Evolutionary conservation across 768 basidiomycete genomes (phyloP).

Genomic region (Strobilomyces dryophilus): DNA sequence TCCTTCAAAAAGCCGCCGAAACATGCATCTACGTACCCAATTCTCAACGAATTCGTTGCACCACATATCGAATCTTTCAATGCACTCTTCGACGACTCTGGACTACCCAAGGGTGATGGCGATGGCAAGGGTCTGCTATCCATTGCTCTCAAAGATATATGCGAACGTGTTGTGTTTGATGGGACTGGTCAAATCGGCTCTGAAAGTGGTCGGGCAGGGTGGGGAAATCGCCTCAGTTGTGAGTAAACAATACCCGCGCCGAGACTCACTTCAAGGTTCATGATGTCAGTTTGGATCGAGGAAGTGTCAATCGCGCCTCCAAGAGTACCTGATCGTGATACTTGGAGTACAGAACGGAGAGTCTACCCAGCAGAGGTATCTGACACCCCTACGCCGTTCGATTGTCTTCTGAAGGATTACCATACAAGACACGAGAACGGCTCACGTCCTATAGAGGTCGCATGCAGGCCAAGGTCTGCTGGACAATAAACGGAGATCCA

Average conservation of each 20-base stretch:
- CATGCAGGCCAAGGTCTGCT: constrained; percentile 83
- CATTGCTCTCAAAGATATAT: constrained; percentile 77
- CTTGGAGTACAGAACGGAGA: constrained; percentile 64
- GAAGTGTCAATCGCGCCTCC: constrained; percentile 80
- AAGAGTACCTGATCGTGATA: constrained; percentile 82
- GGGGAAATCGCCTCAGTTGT: constrained; percentile 88
- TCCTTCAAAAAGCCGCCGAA: constrained; percentile 73
- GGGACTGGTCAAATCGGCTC: constrained; percentile 51
- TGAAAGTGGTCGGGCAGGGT: constrained; percentile 50
- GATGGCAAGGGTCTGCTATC: constrained; percentile 78
- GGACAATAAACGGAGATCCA: constrained; percentile 67
- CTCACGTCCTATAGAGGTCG: constrained; percentile 87
- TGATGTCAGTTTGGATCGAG: constrained; percentile 81
- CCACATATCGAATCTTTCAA: constrained; percentile 98
- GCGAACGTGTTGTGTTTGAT: constrained; percentile 92
- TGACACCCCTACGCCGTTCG: not conserved
- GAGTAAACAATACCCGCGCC: constrained; percentile 32
- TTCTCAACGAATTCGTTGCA: constrained; percentile 87
- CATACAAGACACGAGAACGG: constrained; percentile 80
- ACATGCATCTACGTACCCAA: constrained; percentile 64
- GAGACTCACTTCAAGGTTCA: constrained; percentile 4
- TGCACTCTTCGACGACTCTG: constrained; percentile 90
- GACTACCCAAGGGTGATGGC: constrained; percentile 67
- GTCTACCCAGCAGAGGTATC: constrained; percentile 87
- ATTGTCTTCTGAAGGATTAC: constrained; percentile 6